Base-by-base conservation (phyloP, 208 protist species). In the Trypanosoma scelopori region DNA sequence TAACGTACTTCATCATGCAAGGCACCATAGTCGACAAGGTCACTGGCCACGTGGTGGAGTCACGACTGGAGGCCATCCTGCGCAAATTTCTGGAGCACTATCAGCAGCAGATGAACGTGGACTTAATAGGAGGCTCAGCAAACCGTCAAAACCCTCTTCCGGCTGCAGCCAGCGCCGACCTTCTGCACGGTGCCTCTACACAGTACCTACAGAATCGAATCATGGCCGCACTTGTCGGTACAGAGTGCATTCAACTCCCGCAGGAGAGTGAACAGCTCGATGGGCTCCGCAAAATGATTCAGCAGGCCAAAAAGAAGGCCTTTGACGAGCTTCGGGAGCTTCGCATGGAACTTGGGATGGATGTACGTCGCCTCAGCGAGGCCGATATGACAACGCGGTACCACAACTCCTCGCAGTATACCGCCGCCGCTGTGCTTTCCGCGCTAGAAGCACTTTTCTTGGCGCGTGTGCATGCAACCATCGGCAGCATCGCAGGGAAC, bases 1-100 rank as follows among this genome's bases (percentile, higher is more conserved):
- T 92, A 30, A 93, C 89, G 23, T 95, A 91, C 65, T 95, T 95
- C 46, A 84, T 95, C 46, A 90, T 93, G 86, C 84, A 95, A 51
- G 85, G 84, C 51, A 95, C 89, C 16, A 95, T 95, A 25, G 74
- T 95, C 49, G 89, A 95, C 56, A 91, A 89, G 37, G 74, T 93
- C 13, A 61, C 77, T 1, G 84, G 86, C 20, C 79, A 89, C 52
- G 53, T 93, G 45, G 59, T 71, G 11, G 78, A 71, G 25, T 68
- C 69, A 15, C 84, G 86, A 6, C 69, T 95, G 28, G 73, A 84
- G 55, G 63, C 71, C 41, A 95, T 95, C 45, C 65, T 95, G 37
- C 59, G 76, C 22, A 90, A 89, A 50, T 95, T 95, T 53, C 69
- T 92, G 3, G 86, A 93, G 62, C 85, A 95, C 73, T 93, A 91